Evolutionary conservation across 2,329 filamentous ascomycete genomes (phyloP).

Genomic region (Penicillium sp.): DNA sequence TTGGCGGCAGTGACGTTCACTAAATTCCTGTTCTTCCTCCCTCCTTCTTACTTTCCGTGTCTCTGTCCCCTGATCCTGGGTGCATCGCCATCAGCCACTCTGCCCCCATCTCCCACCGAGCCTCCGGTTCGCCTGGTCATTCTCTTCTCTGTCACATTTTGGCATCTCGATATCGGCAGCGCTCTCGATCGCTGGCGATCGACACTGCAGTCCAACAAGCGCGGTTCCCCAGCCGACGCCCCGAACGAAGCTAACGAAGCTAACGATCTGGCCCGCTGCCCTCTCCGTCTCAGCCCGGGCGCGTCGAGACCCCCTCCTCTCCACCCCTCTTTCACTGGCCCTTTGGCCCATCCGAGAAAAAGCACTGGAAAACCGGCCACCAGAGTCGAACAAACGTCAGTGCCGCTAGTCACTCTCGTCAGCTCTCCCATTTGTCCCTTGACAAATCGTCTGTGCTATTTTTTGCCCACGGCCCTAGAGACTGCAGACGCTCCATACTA

Average conservation of each 20-base stretch:
- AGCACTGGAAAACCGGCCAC: not conserved
- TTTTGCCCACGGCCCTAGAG: conserved; percentile 1
- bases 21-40: not conserved
- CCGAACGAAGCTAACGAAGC: conserved; percentile 15
- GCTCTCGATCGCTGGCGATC: conserved; percentile 1
- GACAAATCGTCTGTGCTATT: not conserved
- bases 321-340: not conserved
- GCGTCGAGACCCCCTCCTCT: conserved; percentile 3
- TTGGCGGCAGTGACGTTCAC: too few relatives aligned
- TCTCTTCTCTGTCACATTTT: conserved; percentile 1
- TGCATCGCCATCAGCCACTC: not conserved
- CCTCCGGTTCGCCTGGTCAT: too few relatives aligned
- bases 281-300: conserved; percentile 1
- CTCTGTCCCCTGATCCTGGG: not conserved
- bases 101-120: not conserved
- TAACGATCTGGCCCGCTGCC: conserved; percentile 15
- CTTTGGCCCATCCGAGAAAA: conserved; percentile 11
- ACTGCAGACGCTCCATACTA: not conserved
- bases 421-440: conserved; percentile 13
- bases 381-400: conserved; percentile 26
- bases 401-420: conserved; percentile 9
- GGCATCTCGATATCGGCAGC: not conserved
- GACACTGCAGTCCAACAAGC: conserved; percentile 8
- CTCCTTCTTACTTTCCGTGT: not conserved
- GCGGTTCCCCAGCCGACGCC: not conserved